phyloP scores from a whole-genome alignment of 140 eudicot species.

The Anethum foeniculum region DNA sequence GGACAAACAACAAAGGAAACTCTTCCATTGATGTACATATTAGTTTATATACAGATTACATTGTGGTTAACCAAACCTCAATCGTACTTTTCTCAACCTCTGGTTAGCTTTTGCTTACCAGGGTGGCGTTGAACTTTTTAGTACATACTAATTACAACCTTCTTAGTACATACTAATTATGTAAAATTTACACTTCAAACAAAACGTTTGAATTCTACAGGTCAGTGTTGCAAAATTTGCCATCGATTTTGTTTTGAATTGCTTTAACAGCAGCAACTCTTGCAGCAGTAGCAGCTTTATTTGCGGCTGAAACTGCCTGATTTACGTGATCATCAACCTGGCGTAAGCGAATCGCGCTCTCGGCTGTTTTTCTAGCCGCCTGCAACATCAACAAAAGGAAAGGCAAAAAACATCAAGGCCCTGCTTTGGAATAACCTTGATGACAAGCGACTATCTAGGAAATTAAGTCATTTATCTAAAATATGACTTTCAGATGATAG shows the following conservation, averaged over 20 bases:
- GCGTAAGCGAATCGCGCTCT: slow-evolving; percentile 46
- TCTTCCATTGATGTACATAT: slow-evolving; percentile 5
- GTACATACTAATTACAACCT: slow-evolving; percentile 8
- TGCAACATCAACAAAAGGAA: slow-evolving; percentile 17
- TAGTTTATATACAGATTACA: slow-evolving; percentile 28
- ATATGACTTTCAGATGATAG: not conserved
- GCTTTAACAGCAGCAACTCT: slow-evolving; percentile 98
- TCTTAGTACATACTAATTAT: not conserved
- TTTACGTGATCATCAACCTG: slow-evolving; percentile 71
- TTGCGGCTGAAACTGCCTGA: slow-evolving; percentile 67
- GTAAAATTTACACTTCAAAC: slow-evolving; percentile 22
- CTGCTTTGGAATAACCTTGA: not conserved
- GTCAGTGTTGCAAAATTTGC: slow-evolving; percentile 36
- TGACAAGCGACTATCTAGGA: not conserved
- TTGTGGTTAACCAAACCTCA: slow-evolving; percentile 18
- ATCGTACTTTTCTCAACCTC: slow-evolving; percentile 28
- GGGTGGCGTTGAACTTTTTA: slow-evolving; percentile 11
- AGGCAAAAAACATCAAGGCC: not conserved
- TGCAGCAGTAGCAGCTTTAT: slow-evolving; percentile 87
- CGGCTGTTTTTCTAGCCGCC: slow-evolving; percentile 86
- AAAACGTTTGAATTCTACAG: slow-evolving; percentile 2
- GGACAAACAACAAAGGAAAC: not conserved
- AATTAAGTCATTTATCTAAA: not conserved
- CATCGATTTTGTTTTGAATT: slow-evolving; percentile 42
- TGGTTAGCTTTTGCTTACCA: slow-evolving; percentile 22